These are phyloP conservation scores for Stagonosporopsis tanaceti DNA, from an alignment of 2,329 filamentous ascomycete species.

Conservation along the genomic window DNA sequence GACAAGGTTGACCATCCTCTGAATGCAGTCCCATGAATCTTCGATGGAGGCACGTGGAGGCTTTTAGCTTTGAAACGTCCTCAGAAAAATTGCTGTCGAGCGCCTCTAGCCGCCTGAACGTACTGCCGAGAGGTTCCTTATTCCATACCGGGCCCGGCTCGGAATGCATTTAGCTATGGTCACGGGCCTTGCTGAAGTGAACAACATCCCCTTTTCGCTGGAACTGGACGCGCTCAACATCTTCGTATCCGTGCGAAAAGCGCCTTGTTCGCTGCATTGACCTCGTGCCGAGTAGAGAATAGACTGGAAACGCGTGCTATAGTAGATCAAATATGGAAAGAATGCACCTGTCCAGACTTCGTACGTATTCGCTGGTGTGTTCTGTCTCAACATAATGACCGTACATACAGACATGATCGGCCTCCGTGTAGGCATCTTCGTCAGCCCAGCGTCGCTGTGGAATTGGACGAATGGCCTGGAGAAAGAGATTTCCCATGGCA, in stretches of 20 bases:
- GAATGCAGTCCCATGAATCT: slow-evolving; percentile 6
- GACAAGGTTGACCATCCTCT: slow-evolving; percentile 7
- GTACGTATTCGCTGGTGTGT: background rate
- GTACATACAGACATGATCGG: background rate
- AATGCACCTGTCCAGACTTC: background rate
- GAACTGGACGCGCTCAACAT: background rate
- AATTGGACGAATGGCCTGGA: background rate
- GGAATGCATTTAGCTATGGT: slow-evolving; percentile 8
- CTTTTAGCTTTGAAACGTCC: background rate
- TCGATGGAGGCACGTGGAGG: background rate
- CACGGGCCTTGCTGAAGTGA: background rate
- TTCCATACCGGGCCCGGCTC: background rate
- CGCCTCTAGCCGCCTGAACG: background rate
- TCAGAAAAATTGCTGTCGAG: background rate
- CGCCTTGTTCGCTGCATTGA: background rate
- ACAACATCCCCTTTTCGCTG: background rate
- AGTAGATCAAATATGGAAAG: background rate
- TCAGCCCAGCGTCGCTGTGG: background rate
- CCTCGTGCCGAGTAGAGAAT: background rate
- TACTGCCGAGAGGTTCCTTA: background rate
- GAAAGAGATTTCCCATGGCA: background rate
- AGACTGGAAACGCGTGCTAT: background rate
- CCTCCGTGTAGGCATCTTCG: background rate
- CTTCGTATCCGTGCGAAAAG: background rate
- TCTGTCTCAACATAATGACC: background rate